A percentile compares a stretch with the other conserved stretches of the same genome.
phyloP scores from a whole-genome alignment of 106 monocot species.

The Dioscorea alata region DNA sequence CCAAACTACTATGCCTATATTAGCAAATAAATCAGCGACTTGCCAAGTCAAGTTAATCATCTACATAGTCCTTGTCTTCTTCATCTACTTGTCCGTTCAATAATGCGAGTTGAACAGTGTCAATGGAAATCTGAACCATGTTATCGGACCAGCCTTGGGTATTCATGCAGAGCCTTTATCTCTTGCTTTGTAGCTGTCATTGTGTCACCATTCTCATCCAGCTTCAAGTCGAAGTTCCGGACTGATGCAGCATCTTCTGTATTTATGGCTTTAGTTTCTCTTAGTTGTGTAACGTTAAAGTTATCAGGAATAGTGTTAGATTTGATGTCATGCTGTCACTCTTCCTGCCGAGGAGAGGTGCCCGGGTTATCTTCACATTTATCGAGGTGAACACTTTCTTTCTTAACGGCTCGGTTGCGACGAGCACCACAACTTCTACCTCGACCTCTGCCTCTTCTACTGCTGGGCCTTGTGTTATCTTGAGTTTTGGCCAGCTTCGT shows the following conservation, averaged over 20 bases:
- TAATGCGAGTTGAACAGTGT: conserved; percentile 34
- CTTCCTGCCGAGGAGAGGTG: conserved; percentile 22
- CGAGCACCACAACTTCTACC: conserved; percentile 25
- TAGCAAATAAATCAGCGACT: background rate
- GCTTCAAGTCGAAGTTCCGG: conserved; percentile 52
- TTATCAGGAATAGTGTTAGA: background rate
- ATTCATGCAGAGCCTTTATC: conserved; percentile 25
- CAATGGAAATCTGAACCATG: conserved; percentile 35
- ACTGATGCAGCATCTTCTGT: background rate
- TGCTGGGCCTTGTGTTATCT: conserved; percentile 11
- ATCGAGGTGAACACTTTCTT: conserved; percentile 3
- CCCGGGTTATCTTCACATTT: conserved; percentile 37
- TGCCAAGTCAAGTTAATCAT: conserved; percentile 1
- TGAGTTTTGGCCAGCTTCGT: conserved; percentile 29
- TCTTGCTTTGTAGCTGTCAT: conserved; percentile 7
- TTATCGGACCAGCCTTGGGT: conserved; percentile 28
- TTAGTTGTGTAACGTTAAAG: background rate
- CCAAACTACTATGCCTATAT: background rate
- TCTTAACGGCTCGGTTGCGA: conserved; percentile 13
- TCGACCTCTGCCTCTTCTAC: conserved; percentile 18
- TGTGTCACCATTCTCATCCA: conserved; percentile 25
- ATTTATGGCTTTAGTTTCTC: conserved; percentile 4
- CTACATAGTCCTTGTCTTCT: conserved; percentile 67
- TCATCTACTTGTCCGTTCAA: conserved; percentile 25
- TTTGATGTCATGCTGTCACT: background rate